Evolutionary conservation across 2,329 filamentous ascomycete species (phyloP).

Genomic region (Ramichloridium luteum): DNA sequence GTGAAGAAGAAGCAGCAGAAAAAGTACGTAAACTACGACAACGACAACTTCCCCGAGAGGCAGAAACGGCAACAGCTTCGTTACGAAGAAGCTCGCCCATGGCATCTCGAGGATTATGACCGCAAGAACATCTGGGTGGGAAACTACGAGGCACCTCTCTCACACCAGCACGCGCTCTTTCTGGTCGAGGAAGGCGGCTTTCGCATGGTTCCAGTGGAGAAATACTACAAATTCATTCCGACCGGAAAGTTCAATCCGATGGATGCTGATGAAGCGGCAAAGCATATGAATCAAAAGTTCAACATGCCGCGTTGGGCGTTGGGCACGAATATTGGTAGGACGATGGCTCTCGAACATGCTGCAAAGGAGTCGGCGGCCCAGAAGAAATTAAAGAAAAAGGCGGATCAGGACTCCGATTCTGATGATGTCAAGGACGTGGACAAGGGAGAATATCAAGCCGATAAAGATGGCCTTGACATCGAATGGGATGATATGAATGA

Average conservation of each 20-base stretch:
- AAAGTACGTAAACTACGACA: constrained; percentile 72
- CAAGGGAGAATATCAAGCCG: constrained; percentile 37
- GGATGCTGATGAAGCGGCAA: constrained; percentile 74
- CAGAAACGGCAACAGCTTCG: constrained; percentile 51
- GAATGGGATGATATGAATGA: constrained; percentile 46
- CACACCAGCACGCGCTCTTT: constrained; percentile 67
- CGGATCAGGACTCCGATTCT: constrained; percentile 25
- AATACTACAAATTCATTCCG: constrained; percentile 80
- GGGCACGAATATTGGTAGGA: constrained; percentile 47
- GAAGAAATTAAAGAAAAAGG: constrained; percentile 24
- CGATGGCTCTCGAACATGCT: constrained; percentile 34
- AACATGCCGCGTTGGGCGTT: constrained; percentile 72
- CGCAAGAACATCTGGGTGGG: constrained; percentile 91
- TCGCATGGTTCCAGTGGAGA: constrained; percentile 81
- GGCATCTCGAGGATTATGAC: constrained; percentile 94
- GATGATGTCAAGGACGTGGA: constrained; percentile 26
- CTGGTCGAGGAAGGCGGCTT: constrained; percentile 57
- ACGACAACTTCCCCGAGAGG: constrained; percentile 65
- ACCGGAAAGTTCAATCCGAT: constrained; percentile 51
- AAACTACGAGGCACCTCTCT: constrained; percentile 78
- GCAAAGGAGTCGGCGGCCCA: constrained; percentile 47
- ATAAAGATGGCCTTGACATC: constrained; percentile 55
- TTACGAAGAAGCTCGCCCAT: constrained; percentile 91
- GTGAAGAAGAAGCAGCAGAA: constrained; percentile 50
- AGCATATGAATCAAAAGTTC: constrained; percentile 65